Percentiles rank a stretch among this genome's conserved stretches.
Evolutionary conservation across 1,284 basidiomycete genomes (phyloP).

Genomic region (Cerioporus squamosus): DNA sequence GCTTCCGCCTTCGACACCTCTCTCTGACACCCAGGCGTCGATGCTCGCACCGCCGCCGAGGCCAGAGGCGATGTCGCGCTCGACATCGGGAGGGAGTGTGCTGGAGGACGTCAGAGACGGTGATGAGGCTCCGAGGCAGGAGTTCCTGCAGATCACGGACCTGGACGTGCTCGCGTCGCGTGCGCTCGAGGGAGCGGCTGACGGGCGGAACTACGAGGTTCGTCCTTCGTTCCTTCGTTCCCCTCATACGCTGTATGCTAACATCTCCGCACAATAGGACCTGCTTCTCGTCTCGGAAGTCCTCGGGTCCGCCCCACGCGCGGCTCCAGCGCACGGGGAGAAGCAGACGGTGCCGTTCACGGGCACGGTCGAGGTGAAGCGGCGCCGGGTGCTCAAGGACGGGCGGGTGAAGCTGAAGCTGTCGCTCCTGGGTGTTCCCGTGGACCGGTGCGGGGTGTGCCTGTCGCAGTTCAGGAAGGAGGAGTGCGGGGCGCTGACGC

Average conservation of each 20-base stretch:
- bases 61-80: constrained; percentile 10
- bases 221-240: constrained; percentile 27
- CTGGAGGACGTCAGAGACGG: constrained; percentile 8
- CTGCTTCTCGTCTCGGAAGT: constrained; percentile 65
- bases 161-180: constrained; percentile 62
- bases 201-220: constrained; percentile 65
- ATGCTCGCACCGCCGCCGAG: neutral
- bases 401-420: constrained; percentile 83
- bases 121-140: constrained; percentile 10
- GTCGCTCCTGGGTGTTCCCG: constrained; percentile 68
- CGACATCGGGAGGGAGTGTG: constrained; percentile 20
- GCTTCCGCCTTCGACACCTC: neutral
- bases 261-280: constrained; percentile 41
- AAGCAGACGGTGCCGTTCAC: constrained; percentile 45
- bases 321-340: constrained; percentile 7
- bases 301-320: constrained; percentile 54
- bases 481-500: constrained; percentile 61
- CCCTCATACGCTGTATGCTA: constrained; percentile 1
- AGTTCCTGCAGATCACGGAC: constrained; percentile 56
- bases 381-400: constrained; percentile 66
- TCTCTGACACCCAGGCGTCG: neutral
- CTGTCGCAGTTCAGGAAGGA: constrained; percentile 73
- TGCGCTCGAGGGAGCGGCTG: constrained; percentile 46
- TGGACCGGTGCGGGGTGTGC: constrained; percentile 84
- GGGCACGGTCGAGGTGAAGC: constrained; percentile 66